These are phyloP conservation scores for Metschnikowia bowlesiae DNA, from an alignment of 805 yeast species.

Conservation along the genomic window DNA sequence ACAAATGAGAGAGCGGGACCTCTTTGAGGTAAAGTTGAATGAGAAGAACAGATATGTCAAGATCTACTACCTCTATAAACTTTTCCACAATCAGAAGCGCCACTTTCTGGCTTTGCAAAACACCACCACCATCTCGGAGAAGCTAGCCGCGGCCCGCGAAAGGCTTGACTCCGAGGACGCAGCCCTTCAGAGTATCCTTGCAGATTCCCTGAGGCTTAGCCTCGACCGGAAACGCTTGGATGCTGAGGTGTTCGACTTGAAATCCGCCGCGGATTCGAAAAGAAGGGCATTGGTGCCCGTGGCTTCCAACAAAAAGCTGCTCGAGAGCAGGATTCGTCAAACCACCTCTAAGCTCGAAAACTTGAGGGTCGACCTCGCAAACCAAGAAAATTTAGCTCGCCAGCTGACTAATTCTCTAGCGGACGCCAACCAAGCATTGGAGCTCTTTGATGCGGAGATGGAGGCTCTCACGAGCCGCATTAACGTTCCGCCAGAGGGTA, in stretches of 20 bases:
- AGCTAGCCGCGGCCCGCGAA: constrained; percentile 18
- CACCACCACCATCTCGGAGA: constrained; percentile 13
- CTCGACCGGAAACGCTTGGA: constrained; percentile 40
- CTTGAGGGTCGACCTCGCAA: constrained; percentile 46
- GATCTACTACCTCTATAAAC: constrained; percentile 54
- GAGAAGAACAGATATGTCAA: constrained; percentile 47
- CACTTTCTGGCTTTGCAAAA: constrained; percentile 35
- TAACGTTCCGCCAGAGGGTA: constrained; percentile 45
- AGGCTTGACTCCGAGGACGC: constrained; percentile 25
- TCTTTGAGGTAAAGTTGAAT: constrained; percentile 51
- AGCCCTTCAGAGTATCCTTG: constrained; percentile 22
- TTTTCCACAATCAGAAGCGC: constrained; percentile 54
- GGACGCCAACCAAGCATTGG: constrained; percentile 21
- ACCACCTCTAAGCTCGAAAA: constrained; percentile 47
- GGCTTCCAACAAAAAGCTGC: constrained; percentile 49
- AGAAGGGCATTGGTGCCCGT: constrained; percentile 57
- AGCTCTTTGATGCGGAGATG: constrained; percentile 26
- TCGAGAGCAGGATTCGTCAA: constrained; percentile 43
- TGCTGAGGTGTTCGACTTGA: constrained; percentile 31
- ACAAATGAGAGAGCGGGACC: constrained; percentile 67
- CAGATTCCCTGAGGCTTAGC: constrained; percentile 45
- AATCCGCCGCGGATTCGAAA: constrained; percentile 39
- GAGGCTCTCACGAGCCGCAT: constrained; percentile 15
- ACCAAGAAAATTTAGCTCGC: constrained; percentile 39
- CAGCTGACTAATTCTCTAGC: constrained; percentile 18